Evolutionary conservation across 331 rosid species (phyloP).

Genomic region (Acacia pycnantha): DNA sequence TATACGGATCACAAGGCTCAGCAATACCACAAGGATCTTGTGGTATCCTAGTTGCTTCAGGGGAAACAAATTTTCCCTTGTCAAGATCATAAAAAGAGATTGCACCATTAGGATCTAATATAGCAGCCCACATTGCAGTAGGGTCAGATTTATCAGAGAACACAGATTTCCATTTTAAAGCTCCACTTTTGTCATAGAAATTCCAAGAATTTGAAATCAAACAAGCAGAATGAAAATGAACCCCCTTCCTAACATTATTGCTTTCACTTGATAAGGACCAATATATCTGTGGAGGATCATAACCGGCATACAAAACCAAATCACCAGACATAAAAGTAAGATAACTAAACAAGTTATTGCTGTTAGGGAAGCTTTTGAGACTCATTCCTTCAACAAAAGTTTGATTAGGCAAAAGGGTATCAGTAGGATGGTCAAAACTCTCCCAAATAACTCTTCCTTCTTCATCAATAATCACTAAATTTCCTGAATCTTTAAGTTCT

Average conservation of each 20-base stretch:
- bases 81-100: slow-evolving; percentile 63
- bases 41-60: slow-evolving; percentile 53
- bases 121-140: slow-evolving; percentile 66
- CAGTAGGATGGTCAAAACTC: slow-evolving; percentile 88
- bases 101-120: slow-evolving; percentile 65
- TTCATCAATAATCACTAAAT: slow-evolving; percentile 60
- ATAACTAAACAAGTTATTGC: slow-evolving; percentile 51
- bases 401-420: slow-evolving; percentile 77
- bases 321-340: slow-evolving; percentile 64
- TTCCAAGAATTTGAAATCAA: slow-evolving; percentile 69
- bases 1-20: slow-evolving; percentile 70
- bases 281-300: slow-evolving; percentile 58
- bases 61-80: slow-evolving; percentile 38
- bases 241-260: slow-evolving; percentile 42
- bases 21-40: slow-evolving; percentile 72
- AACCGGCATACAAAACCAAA: slow-evolving; percentile 70
- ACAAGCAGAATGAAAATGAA: slow-evolving; percentile 54
- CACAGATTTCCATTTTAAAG: slow-evolving; percentile 52
- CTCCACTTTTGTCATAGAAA: slow-evolving; percentile 53
- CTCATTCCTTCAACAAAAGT: slow-evolving; percentile 65
- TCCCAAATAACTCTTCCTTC: slow-evolving; percentile 52
- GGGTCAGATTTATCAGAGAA: slow-evolving; percentile 43
- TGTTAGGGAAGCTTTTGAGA: slow-evolving; percentile 57
- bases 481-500: slow-evolving; percentile 70
- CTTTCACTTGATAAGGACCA: slow-evolving; percentile 63